A percentile compares a stretch with the other conserved stretches of the same genome.
Evolutionary conservation across 1,284 basidiomycete species (phyloP).

Genomic region (Rhizopogon parksii): DNA sequence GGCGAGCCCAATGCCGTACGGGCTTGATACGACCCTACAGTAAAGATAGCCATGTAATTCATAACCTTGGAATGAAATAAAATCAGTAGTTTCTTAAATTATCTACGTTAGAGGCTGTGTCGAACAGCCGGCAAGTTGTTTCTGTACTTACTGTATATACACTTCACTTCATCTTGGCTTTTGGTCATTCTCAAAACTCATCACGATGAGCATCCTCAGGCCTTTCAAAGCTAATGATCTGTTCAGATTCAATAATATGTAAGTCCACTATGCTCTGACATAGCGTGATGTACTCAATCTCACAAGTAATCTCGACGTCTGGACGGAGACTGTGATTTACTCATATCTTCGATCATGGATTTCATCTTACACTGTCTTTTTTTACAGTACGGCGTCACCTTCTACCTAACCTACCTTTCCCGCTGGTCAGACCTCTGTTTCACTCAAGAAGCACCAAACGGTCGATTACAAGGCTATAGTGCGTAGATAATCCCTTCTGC

Average conservation of each 20-base stretch:
- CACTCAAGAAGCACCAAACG: conserved; percentile 70
- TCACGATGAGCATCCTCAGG: conserved; percentile 71
- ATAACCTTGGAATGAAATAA: too few species aligned
- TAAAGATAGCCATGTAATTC: too few species aligned
- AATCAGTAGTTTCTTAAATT: too few species aligned
- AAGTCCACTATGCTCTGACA: conserved; percentile 16
- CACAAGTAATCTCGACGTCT: conserved; percentile 80
- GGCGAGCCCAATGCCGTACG: too few species aligned
- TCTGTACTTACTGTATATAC: too few species aligned
- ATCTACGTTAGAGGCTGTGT: neutral
- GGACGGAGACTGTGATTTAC: conserved; percentile 80
- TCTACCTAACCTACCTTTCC: conserved; percentile 82
- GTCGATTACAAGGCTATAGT: conserved; percentile 85
- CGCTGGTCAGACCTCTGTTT: conserved; percentile 89
- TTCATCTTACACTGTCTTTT: neutral
- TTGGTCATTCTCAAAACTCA: neutral
- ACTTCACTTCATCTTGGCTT: neutral
- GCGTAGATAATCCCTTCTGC: conserved; percentile 21
- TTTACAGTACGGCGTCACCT: conserved; percentile 71
- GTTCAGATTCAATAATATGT: conserved; percentile 91
- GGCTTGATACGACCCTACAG: too few species aligned
- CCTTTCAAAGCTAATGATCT: conserved; percentile 83
- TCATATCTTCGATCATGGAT: neutral
- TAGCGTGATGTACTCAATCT: neutral
- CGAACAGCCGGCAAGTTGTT: neutral